phyloP scores from a whole-genome alignment of 176 grass and related monocot species.

The Chrysopogon serrulatus region DNA sequence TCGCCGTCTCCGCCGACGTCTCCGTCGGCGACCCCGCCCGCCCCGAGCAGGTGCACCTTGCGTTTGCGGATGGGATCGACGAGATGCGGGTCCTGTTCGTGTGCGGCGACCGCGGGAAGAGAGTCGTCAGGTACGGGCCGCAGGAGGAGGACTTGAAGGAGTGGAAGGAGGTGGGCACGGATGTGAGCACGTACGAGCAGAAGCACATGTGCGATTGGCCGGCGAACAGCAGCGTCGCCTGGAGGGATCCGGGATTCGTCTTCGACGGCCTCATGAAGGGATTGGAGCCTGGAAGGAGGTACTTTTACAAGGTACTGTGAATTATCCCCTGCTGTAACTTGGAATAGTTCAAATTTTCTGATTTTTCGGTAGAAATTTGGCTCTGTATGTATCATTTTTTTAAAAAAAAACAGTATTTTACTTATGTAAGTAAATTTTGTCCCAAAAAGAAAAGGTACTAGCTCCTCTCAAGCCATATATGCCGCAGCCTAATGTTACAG shows the following conservation, averaged over 20 bases:
- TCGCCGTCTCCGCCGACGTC: constrained; percentile 55
- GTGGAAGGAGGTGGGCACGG: constrained; percentile 42
- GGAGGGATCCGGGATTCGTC: constrained; percentile 97
- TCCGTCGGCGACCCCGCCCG: constrained; percentile 30
- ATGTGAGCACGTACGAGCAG: constrained; percentile 72
- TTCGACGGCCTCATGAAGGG: constrained; percentile 76
- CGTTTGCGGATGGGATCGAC: constrained; percentile 65
- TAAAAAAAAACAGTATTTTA: background rate
- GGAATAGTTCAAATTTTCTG: background rate
- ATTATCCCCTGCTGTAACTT: background rate
- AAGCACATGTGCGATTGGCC: constrained; percentile 79
- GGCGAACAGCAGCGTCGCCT: constrained; percentile 59
- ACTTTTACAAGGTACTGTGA: constrained; percentile 79
- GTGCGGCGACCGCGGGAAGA: constrained; percentile 42
- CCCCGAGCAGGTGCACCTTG: constrained; percentile 78
- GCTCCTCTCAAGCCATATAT: background rate
- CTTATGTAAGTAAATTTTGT: background rate
- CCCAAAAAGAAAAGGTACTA: background rate
- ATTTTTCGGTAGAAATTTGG: background rate
- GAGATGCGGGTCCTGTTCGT: constrained; percentile 94
- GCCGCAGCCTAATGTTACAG: background rate
- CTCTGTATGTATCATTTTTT: background rate
- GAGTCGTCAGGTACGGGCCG: constrained; percentile 63
- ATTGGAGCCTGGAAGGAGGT: constrained; percentile 57
- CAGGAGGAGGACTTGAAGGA: constrained; percentile 10